phyloP scores from a whole-genome alignment of 352 stramenopile species.

The Pythium brassicae region DNA sequence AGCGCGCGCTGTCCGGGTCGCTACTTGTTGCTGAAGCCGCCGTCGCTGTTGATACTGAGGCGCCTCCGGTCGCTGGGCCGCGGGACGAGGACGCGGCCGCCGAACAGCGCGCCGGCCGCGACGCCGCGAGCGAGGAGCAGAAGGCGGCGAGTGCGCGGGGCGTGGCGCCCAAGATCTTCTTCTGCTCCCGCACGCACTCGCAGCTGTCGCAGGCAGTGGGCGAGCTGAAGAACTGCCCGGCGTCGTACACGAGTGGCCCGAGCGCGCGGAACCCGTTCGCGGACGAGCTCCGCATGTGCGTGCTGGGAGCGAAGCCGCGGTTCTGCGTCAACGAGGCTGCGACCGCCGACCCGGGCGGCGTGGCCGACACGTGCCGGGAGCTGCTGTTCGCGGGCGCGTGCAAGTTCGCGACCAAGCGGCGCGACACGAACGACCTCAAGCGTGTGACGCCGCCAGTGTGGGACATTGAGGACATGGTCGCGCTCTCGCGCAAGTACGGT shows the following conservation, averaged over 20 bases:
- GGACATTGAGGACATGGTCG: slow-evolving; percentile 84
- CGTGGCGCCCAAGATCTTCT: slow-evolving; percentile 76
- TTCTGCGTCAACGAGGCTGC: slow-evolving; percentile 76
- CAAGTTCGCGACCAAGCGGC: slow-evolving; percentile 48
- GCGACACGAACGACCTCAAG: slow-evolving; percentile 45
- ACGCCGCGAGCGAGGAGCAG: no score
- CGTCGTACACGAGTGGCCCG: slow-evolving; percentile 46
- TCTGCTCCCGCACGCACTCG: slow-evolving; percentile 86
- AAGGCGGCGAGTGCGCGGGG: no score
- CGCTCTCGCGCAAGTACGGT: slow-evolving; percentile 58
- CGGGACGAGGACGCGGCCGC: slow-evolving; percentile 9
- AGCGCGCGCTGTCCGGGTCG: slow-evolving; percentile 3
- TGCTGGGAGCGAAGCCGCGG: slow-evolving; percentile 79
- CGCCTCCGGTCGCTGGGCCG: background rate
- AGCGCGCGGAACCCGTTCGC: slow-evolving; percentile 29
- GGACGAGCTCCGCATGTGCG: slow-evolving; percentile 59
- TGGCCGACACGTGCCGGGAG: slow-evolving; percentile 74
- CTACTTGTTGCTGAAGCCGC: background rate
- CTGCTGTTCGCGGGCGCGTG: slow-evolving; percentile 54
- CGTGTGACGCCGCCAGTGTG: slow-evolving; percentile 59
- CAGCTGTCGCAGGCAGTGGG: slow-evolving; percentile 81
- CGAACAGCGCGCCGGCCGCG: no score
- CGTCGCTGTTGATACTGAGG: background rate
- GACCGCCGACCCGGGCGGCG: slow-evolving; percentile 42
- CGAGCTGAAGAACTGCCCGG: slow-evolving; percentile 73